These are phyloP conservation scores for Aspergillus terreus DNA, from an alignment of 2,329 filamentous ascomycete species.

Conservation along the genomic window DNA sequence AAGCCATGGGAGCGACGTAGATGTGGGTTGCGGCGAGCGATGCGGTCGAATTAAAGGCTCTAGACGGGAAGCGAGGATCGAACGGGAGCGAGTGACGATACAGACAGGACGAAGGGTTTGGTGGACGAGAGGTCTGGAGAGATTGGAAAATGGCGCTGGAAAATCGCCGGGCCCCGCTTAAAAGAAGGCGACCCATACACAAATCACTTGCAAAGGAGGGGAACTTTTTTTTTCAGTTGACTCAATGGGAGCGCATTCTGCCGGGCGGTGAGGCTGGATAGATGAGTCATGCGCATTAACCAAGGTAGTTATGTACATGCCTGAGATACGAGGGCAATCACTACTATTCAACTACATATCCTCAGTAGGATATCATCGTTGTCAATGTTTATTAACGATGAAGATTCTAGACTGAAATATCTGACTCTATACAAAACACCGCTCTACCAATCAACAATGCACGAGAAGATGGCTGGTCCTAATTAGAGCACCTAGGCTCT, in stretches of 20 bases:
- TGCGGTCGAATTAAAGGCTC: conserved; percentile 6
- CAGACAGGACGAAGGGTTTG: conserved; percentile 14
- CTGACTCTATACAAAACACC: no score
- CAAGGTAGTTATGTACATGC: no score
- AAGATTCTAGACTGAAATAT: no score
- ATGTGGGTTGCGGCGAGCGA: conserved; percentile 8
- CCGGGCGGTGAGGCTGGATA: conserved; percentile 23
- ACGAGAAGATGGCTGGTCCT: no score
- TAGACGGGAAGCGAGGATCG: conserved; percentile 8
- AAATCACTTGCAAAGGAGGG: conserved; percentile 16
- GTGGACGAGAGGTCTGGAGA: conserved; percentile 14
- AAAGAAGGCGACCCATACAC: conserved; percentile 37
- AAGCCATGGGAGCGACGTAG: conserved; percentile 29
- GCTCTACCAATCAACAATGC: no score
- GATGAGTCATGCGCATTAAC: neutral
- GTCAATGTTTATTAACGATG: no score
- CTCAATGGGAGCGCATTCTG: conserved; percentile 19
- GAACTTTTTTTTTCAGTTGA: conserved; percentile 25
- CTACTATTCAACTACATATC: no score
- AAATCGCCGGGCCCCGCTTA: conserved; percentile 39
- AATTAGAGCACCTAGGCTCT: no score
- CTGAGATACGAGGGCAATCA: no score
- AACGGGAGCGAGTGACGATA: conserved; percentile 7
- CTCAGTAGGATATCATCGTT: no score
- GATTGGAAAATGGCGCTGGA: conserved; percentile 26